Percentiles rank a stretch among this genome's conserved stretches.
Conservation (phyloP, 352 stramenopile genomes). For the Saprolegnia parasitica region DNA sequence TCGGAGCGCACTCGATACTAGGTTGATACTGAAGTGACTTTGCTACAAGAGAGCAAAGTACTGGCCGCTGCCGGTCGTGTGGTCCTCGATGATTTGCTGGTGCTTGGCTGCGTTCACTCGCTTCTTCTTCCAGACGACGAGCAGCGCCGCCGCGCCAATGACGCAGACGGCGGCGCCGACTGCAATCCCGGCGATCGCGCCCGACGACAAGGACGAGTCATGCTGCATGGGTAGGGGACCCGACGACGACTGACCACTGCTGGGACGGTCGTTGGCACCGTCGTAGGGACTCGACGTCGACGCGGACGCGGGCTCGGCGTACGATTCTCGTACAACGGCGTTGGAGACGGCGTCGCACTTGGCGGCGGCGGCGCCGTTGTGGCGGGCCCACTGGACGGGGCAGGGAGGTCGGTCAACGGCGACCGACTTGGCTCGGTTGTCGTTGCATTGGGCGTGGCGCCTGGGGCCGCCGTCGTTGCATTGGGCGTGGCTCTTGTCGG, state of each 20-base stretch:
- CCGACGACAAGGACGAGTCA: not conserved
- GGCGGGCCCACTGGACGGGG: not conserved
- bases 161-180: not conserved
- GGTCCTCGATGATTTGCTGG: not conserved
- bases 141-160: not conserved
- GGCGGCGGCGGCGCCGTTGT: not conserved
- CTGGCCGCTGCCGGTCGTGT: slow-evolving; percentile 16
- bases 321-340: not conserved
- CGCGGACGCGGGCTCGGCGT: not conserved
- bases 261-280: not conserved
- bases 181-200: slow-evolving; percentile 16
- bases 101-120: not conserved
- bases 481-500: too few relatives aligned
- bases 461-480: too few relatives aligned
- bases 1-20: not conserved
- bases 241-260: not conserved
- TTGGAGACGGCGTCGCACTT: not conserved
- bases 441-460: too few relatives aligned
- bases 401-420: too few relatives aligned
- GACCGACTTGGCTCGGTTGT: too few relatives aligned
- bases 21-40: not conserved
- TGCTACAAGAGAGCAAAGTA: slow-evolving; percentile 18
- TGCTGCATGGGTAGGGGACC: not conserved
- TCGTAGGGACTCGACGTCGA: not conserved
- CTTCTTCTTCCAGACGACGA: slow-evolving; percentile 9